These are phyloP conservation scores for Blepharisma japonicum DNA, from an alignment of 73 alveolate species.

Conservation along the genomic window DNA sequence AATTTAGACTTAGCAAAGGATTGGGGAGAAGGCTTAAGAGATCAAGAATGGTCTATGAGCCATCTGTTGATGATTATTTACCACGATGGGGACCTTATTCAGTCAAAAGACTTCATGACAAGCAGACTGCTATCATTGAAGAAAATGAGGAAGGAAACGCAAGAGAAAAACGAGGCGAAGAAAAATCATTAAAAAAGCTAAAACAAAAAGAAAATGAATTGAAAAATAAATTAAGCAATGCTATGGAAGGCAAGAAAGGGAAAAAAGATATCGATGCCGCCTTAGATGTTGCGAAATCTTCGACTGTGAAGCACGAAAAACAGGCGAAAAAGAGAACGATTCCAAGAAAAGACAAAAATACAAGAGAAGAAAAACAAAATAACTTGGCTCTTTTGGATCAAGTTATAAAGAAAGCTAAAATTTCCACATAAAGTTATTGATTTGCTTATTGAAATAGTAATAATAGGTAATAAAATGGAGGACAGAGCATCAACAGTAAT, in stretches of 20 bases:
- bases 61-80: conserved; percentile 74
- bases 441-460: too few relatives aligned
- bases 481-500: too few relatives aligned
- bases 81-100: conserved; percentile 86
- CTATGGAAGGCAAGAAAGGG: not conserved
- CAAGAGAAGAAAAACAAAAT: not conserved
- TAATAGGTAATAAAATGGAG: too few relatives aligned
- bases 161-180: conserved; percentile 38
- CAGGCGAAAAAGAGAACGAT: not conserved
- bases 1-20: conserved; percentile 79
- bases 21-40: conserved; percentile 73
- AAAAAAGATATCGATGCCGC: not conserved
- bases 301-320: not conserved
- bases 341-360: not conserved
- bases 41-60: conserved; percentile 80
- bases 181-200: conserved; percentile 26
- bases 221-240: not conserved
- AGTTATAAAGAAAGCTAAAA: conserved; percentile 12
- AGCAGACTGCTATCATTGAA: conserved; percentile 74
- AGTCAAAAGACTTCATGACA: conserved; percentile 66
- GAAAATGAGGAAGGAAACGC: conserved; percentile 55
- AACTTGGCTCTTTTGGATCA: conserved; percentile 14
- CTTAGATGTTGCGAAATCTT: conserved; percentile 5
- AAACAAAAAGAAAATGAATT: conserved; percentile 15
- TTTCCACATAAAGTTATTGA: too few relatives aligned